phyloP scores from a whole-genome alignment of 495 filamentous ascomycete genomes.

The Aspergillus asperescens region DNA sequence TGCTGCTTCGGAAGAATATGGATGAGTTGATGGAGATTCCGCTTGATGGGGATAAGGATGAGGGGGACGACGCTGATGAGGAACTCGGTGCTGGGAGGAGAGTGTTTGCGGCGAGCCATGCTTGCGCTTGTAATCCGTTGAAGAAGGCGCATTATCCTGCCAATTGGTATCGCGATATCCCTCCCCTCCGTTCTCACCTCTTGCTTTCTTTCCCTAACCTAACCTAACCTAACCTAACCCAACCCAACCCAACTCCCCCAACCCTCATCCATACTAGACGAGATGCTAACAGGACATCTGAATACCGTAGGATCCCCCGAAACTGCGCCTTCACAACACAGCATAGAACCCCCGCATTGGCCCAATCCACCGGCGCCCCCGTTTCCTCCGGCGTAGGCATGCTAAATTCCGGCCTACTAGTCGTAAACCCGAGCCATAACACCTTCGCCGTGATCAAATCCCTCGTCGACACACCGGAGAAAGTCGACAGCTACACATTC shows the following conservation, averaged over 20 bases:
- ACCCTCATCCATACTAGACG: too few species aligned
- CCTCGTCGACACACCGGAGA: constrained; percentile 31
- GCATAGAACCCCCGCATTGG: constrained; percentile 51
- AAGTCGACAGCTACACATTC: constrained; percentile 56
- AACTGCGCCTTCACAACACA: constrained; percentile 75
- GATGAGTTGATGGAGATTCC: constrained; percentile 77
- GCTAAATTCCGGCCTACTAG: constrained; percentile 69
- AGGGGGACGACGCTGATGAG: too few species aligned
- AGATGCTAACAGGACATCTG: too few species aligned
- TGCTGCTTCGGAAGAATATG: constrained; percentile 74
- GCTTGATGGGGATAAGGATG: constrained; percentile 52
- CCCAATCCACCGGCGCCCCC: constrained; percentile 51
- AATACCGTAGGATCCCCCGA: constrained; percentile 51
- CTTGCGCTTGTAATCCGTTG: constrained; percentile 78
- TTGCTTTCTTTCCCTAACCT: neutral
- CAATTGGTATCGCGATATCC: constrained; percentile 48
- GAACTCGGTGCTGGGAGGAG: constrained; percentile 16
- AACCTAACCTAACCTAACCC: neutral
- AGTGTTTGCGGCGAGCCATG: constrained; percentile 70
- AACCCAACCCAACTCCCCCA: too few species aligned
- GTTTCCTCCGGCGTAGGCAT: constrained; percentile 53
- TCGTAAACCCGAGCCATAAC: constrained; percentile 57
- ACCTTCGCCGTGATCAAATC: constrained; percentile 52
- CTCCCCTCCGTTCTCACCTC: neutral
- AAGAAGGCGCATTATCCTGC: constrained; percentile 69